These are phyloP conservation scores for Claviceps maximensis DNA, from an alignment of 2,329 filamentous ascomycete genomes.

Conservation along the genomic window DNA sequence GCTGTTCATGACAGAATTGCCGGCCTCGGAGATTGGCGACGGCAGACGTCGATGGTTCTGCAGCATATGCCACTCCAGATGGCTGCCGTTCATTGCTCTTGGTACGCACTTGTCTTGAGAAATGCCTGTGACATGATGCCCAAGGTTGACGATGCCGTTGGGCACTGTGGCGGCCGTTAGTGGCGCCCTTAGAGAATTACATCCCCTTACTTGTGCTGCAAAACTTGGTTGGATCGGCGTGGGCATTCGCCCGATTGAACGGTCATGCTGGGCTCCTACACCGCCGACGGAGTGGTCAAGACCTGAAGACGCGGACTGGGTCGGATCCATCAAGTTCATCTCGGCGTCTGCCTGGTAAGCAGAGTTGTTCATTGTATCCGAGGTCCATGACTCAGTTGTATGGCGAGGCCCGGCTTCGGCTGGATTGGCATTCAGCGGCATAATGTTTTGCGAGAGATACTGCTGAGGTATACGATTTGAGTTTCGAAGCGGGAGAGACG, in stretches of 20 bases:
- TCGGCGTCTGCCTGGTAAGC: conserved; percentile 24
- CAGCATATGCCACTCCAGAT: conserved; percentile 36
- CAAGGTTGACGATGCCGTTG: conserved; percentile 25
- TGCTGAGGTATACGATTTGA: conserved; percentile 24
- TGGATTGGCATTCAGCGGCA: conserved; percentile 26
- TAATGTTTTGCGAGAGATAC: conserved; percentile 21
- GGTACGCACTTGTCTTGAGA: conserved; percentile 31
- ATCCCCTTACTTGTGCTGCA: conserved; percentile 40
- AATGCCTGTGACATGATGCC: conserved; percentile 27
- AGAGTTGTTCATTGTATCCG: conserved; percentile 10
- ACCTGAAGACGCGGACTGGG: conserved; percentile 6
- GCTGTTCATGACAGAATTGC: conserved; percentile 30
- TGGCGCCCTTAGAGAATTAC: conserved; percentile 29
- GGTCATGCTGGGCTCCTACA: background rate
- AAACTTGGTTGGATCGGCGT: conserved; percentile 48
- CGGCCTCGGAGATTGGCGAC: conserved; percentile 46
- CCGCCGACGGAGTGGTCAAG: conserved; percentile 9
- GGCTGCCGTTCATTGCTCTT: conserved; percentile 29
- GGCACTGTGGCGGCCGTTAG: conserved; percentile 20
- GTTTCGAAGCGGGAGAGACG: conserved; percentile 36
- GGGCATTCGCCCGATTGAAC: conserved; percentile 34
- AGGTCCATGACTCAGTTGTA: conserved; percentile 21
- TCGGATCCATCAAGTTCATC: conserved; percentile 36
- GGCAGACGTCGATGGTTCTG: conserved; percentile 42
- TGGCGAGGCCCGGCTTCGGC: conserved; percentile 22